Evolutionary conservation across 768 basidiomycete genomes (phyloP).

Genomic region (Podaxis sp.): DNA sequence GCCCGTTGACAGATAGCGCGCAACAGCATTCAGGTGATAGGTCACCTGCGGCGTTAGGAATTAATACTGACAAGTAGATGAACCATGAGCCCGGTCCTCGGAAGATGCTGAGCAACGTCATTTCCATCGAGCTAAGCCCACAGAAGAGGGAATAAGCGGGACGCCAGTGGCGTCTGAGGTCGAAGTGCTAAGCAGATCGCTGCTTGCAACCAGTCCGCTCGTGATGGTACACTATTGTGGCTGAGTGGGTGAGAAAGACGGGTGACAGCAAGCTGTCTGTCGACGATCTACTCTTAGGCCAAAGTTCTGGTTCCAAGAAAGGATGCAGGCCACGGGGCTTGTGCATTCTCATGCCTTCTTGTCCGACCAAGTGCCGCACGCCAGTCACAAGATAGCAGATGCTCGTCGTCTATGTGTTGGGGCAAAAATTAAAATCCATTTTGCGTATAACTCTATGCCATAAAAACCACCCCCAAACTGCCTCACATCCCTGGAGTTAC

Average conservation of each 20-base stretch:
- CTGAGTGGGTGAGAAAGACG: no score
- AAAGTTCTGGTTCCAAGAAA: background rate
- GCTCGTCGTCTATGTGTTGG: background rate
- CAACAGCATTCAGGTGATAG: no score
- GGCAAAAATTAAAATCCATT: slow-evolving; percentile 6
- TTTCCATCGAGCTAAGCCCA: no score
- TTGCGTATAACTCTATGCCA: background rate
- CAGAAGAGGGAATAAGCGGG: no score
- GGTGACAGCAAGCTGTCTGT: background rate
- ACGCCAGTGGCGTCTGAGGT: no score
- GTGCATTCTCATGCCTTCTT: background rate
- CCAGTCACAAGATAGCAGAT: background rate
- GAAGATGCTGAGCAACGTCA: no score
- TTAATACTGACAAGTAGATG: no score
- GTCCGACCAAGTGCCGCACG: slow-evolving; percentile 2
- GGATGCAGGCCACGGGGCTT: background rate
- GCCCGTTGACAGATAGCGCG: no score
- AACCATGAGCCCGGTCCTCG: no score
- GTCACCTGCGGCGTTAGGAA: no score
- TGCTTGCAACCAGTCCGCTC: background rate
- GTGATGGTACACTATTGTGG: no score
- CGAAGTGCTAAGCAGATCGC: background rate
- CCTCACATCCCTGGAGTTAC: background rate
- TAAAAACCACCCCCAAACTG: background rate
- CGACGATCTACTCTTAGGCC: background rate